Evolutionary conservation across 495 filamentous ascomycete species (phyloP), one percentile per base, ranked within the genome.

Genomic region (Sordaria brevicollis): DNA sequence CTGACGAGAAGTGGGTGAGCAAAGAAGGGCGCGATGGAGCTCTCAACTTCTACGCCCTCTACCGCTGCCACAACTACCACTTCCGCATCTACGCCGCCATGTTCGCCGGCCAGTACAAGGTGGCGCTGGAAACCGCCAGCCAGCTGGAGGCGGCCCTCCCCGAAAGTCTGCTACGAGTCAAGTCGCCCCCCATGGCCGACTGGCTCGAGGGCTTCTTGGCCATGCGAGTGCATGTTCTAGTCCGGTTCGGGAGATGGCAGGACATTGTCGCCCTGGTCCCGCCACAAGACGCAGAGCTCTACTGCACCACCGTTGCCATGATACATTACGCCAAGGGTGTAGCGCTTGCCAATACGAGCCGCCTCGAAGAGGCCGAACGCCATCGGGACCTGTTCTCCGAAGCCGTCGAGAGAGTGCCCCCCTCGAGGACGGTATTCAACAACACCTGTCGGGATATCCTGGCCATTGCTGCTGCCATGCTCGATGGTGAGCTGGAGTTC

Each of bases 81-180:
- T 91, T 89, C 71, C 83, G 84, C 5, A 84, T 92, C 68, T 92
- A 91, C 74, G 89, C 87, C 13, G 90, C 89, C 67, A 91, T 92
- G 90, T 88, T 91, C 67, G 84, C 87, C 0, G 90, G 86, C 0
- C 85, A 87, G 74, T 88, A 79, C 2, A 69, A 79, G 21, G 80
- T 87, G 17, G 85, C 89, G 0, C 74, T 92, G 5, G 83, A 89
- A 15, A 88, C 87, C 0, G 83, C 84, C 0, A 66, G 72, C 1
- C 73, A 79, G 33, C 78, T 91, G 15, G 89, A 89, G 70, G 69
- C 70, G 1, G 82, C 85, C 0, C 78, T 92, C 17, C 82, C 89
- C 0, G 88, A 90, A 37, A 79, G 82, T 0, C 71, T 92, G n/a
- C 81, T 91, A 0, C 84, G 86, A 2, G 78, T 89, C 25, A 74